phyloP scores from a whole-genome alignment of 208 protist species.

The Acanthamoeba divionensis region DNA sequence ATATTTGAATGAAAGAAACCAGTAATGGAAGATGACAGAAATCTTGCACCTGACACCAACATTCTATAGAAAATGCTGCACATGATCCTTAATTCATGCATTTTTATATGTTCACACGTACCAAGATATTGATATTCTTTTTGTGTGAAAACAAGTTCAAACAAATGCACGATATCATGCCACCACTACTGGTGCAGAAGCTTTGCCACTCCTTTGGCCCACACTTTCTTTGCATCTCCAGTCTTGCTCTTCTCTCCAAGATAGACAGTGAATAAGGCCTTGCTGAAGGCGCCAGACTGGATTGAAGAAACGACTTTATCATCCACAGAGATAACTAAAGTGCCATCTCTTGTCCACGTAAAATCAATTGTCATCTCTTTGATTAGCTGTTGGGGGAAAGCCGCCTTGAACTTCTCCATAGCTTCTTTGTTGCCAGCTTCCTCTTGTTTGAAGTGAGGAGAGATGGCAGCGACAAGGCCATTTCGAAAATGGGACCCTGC shows the following conservation, averaged over 20 bases:
- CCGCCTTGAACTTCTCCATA: neutral
- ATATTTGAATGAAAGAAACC: no score
- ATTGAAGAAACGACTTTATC: neutral
- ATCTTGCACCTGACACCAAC: no score
- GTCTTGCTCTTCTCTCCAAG: constrained; percentile 11
- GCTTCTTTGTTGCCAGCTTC: constrained; percentile 38
- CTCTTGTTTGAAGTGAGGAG: neutral
- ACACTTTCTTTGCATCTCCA: neutral
- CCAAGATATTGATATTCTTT: no score
- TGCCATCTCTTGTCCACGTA: neutral
- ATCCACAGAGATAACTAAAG: neutral
- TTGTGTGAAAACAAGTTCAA: no score
- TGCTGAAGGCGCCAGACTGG: neutral
- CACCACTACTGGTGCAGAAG: no score
- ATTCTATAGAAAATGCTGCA: no score
- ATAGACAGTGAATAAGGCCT: constrained; percentile 39
- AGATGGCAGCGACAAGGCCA: neutral
- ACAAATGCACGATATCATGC: no score
- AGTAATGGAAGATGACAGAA: no score
- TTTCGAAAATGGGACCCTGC: constrained; percentile 27
- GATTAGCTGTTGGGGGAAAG: constrained; percentile 20
- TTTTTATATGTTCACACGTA: no score
- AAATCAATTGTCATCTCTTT: constrained; percentile 39
- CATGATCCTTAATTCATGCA: no score
- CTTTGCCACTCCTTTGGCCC: neutral